phyloP scores from a whole-genome alignment of 495 filamentous ascomycete species.

The Daldinia caldariorum region DNA sequence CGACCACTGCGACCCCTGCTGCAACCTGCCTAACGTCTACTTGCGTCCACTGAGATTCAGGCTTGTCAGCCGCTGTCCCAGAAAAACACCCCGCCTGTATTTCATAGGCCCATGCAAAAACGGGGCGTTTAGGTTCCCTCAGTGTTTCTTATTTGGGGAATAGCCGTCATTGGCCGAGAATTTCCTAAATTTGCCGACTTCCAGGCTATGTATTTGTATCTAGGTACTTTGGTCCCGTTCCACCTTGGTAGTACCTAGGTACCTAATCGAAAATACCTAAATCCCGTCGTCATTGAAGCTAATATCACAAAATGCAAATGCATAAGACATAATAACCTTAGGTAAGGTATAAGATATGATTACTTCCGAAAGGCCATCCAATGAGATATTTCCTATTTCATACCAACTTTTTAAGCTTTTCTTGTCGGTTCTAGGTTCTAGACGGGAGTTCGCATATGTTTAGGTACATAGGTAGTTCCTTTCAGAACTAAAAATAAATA shows the following conservation, averaged over 20 bases:
- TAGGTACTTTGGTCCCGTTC: neutral
- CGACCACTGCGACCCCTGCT: slow-evolving; percentile 12
- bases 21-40: neutral
- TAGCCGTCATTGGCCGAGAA: slow-evolving; percentile 22
- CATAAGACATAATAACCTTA: neutral
- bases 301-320: neutral
- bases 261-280: slow-evolving; percentile 2
- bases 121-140: slow-evolving; percentile 27
- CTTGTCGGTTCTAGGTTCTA: neutral
- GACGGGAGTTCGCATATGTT: too few relatives aligned
- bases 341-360: neutral
- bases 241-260: neutral
- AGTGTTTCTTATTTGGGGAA: slow-evolving; percentile 20
- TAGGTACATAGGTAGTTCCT: too few relatives aligned
- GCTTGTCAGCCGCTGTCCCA: slow-evolving; percentile 41
- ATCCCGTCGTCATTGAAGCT: slow-evolving; percentile 27
- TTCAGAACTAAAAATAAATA: neutral
- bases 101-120: slow-evolving; percentile 26
- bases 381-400: neutral
- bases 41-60: slow-evolving; percentile 32
- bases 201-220: neutral
- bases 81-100: slow-evolving; percentile 22
- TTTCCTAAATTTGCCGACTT: slow-evolving; percentile 41
- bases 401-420: neutral
- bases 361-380: neutral